phyloP scores from a whole-genome alignment of 2,329 filamentous ascomycete species.

The Lachnellula arida region DNA sequence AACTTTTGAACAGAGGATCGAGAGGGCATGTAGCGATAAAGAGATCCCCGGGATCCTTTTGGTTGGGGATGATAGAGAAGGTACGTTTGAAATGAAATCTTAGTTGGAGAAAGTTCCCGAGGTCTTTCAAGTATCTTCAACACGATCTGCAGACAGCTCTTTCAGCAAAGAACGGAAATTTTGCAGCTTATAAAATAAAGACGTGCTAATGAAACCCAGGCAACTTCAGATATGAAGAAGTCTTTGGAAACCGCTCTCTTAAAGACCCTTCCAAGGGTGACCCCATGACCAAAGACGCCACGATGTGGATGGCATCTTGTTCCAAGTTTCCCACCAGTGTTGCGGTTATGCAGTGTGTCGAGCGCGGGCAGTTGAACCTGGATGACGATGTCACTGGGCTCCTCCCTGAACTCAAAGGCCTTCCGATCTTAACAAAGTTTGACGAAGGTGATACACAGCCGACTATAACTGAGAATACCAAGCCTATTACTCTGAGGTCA shows the following conservation, averaged over 20 bases:
- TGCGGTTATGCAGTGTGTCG: constrained; percentile 53
- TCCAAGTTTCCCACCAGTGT: constrained; percentile 51
- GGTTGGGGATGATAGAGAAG: constrained; percentile 14
- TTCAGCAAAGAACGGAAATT: too few species aligned
- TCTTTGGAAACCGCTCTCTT: constrained; percentile 36
- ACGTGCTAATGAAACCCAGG: constrained; percentile 23
- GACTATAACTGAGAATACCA: constrained; percentile 17
- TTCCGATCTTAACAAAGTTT: constrained; percentile 26
- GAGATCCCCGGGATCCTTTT: constrained; percentile 22
- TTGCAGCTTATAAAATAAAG: neutral
- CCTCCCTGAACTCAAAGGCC: constrained; percentile 25
- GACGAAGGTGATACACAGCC: constrained; percentile 18
- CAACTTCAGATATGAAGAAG: constrained; percentile 33
- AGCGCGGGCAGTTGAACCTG: constrained; percentile 43
- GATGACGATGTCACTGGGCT: constrained; percentile 38
- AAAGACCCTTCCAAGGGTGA: constrained; percentile 49
- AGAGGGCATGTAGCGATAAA: constrained; percentile 13
- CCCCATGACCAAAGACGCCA: constrained; percentile 54
- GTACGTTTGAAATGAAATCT: constrained; percentile 9
- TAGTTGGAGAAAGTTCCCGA: too few species aligned
- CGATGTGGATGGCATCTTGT: constrained; percentile 57
- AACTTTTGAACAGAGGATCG: constrained; percentile 18
- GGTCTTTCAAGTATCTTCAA: too few species aligned
- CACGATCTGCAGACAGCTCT: too few species aligned
- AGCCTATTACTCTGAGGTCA: constrained; percentile 29